Percentiles rank a stretch among this genome's conserved stretches.
phyloP scores from a whole-genome alignment of 2,329 filamentous ascomycete species.

The Aspergillus sp. region DNA sequence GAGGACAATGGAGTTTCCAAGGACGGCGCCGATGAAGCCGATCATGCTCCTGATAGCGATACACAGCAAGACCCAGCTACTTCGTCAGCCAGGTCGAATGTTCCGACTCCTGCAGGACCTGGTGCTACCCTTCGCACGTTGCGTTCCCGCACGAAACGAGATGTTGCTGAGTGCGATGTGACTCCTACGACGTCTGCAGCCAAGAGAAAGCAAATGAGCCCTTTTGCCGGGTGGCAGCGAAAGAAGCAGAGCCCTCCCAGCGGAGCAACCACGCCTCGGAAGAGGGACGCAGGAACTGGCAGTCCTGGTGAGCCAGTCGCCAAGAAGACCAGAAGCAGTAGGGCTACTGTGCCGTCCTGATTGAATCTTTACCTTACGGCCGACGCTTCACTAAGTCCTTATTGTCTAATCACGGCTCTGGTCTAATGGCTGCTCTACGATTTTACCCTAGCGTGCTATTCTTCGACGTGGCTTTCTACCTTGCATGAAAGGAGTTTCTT shows the following conservation, averaged over 20 bases:
- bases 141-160: conserved; percentile 21
- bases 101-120: conserved; percentile 22
- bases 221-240: conserved; percentile 33
- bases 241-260: conserved; percentile 25
- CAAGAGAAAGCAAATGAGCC: conserved; percentile 27
- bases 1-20: conserved; percentile 29
- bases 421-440: background rate
- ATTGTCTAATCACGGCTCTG: too few species aligned
- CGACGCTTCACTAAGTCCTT: too few species aligned
- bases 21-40: conserved; percentile 9
- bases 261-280: conserved; percentile 20
- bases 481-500: background rate
- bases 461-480: background rate
- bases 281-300: conserved; percentile 23
- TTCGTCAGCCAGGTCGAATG: conserved; percentile 11
- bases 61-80: conserved; percentile 14
- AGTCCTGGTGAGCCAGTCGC: conserved; percentile 16
- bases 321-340: conserved; percentile 23
- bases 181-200: conserved; percentile 16
- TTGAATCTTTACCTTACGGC: too few species aligned
- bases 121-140: conserved; percentile 24
- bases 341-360: conserved; percentile 9
- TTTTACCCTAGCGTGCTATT: background rate
- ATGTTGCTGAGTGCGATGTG: conserved; percentile 12
- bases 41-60: conserved; percentile 8